These are phyloP conservation scores for Lentinus polychrous DNA, from an alignment of 1,284 basidiomycete genomes.

Conservation along the genomic window DNA sequence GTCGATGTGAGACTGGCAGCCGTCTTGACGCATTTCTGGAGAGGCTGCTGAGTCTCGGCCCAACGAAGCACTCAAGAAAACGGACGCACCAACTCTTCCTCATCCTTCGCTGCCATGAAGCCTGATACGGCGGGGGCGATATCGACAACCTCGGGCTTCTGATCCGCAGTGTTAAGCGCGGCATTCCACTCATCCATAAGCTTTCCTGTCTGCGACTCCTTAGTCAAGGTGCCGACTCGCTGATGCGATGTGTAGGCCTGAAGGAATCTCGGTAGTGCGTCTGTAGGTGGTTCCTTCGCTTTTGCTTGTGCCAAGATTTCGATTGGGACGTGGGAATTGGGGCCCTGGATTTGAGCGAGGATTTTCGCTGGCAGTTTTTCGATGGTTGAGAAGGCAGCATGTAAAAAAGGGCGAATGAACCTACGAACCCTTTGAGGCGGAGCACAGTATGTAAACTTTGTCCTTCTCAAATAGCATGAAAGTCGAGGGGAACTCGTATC, in stretches of 20 bases:
- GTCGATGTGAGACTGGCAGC: constrained; percentile 83
- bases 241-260: constrained; percentile 47
- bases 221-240: constrained; percentile 64
- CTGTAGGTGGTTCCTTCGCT: constrained; percentile 64
- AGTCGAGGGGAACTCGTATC: constrained; percentile 96
- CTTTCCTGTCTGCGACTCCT: constrained; percentile 78
- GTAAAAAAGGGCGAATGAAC: not conserved
- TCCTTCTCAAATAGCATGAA: constrained; percentile 78
- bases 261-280: constrained; percentile 59
- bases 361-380: constrained; percentile 53
- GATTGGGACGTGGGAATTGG: constrained; percentile 47
- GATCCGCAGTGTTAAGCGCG: constrained; percentile 40
- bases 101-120: constrained; percentile 84
- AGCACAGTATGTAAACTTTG: constrained; percentile 78
- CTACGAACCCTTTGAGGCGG: constrained; percentile 76
- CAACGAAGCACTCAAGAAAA: not conserved
- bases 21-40: constrained; percentile 68
- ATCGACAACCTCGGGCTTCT: constrained; percentile 72
- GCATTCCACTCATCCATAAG: constrained; percentile 77
- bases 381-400: constrained; percentile 8
- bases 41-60: not conserved
- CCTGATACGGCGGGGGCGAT: constrained; percentile 72
- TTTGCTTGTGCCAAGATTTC: constrained; percentile 69
- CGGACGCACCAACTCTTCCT: constrained; percentile 76
- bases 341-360: constrained; percentile 59